Evolutionary conservation across 2,329 filamentous ascomycete genomes (phyloP).

Genomic region (Diaporthe batatas): DNA sequence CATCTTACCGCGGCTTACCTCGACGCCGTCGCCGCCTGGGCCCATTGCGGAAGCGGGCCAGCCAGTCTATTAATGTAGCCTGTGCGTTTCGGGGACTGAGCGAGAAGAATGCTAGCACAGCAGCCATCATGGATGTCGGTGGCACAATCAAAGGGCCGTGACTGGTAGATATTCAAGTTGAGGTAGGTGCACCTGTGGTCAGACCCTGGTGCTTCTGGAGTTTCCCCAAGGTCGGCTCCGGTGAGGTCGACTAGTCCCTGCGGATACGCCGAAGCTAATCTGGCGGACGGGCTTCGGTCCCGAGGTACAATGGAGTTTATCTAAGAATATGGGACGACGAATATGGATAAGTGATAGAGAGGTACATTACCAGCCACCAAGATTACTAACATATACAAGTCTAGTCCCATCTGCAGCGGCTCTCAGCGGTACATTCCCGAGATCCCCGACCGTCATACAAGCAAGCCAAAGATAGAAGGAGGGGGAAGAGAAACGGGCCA

Average conservation of each 20-base stretch:
- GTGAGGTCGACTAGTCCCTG: conserved; percentile 15
- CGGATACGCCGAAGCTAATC: conserved; percentile 27
- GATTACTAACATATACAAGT: not conserved
- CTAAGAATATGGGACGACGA: not conserved
- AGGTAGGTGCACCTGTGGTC: conserved; percentile 1
- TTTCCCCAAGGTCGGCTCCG: conserved; percentile 41
- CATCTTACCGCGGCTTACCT: conserved; percentile 15
- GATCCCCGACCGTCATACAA: not conserved
- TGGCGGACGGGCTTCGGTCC: conserved; percentile 28
- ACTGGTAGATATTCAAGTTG: conserved; percentile 20
- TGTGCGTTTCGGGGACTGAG: conserved; percentile 20
- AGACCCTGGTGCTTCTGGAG: conserved; percentile 36
- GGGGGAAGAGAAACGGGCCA: conserved; percentile 15
- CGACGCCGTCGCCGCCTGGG: not conserved
- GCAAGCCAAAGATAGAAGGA: conserved; percentile 21
- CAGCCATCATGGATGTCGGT: conserved; percentile 27
- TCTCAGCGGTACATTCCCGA: conserved; percentile 8
- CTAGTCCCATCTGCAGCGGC: not conserved
- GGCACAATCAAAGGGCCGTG: conserved; percentile 14
- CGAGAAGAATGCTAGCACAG: not conserved
- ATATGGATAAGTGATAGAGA: not conserved
- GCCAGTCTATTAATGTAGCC: not conserved
- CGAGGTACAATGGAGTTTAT: conserved; percentile 10
- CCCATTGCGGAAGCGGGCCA: not conserved
- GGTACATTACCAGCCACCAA: not conserved